A percentile compares a stretch with the other conserved stretches of the same genome.
These are phyloP conservation scores for Centrapalus pauciflorus DNA, from an alignment of 129 eudicot species.

Conservation along the genomic window DNA sequence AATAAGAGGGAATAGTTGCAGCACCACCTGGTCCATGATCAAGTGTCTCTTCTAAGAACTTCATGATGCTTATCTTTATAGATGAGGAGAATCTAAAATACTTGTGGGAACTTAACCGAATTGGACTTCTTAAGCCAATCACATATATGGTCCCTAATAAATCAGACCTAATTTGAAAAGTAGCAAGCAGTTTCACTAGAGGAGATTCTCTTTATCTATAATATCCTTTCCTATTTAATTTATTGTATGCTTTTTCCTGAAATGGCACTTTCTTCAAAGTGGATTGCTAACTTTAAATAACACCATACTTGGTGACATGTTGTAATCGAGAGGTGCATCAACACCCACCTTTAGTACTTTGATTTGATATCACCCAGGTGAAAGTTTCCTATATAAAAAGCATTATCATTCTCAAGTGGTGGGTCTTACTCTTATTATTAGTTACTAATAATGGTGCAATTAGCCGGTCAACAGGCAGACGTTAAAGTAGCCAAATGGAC, in stretches of 20 bases:
- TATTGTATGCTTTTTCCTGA: background rate
- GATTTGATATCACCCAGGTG: slow-evolving; percentile 25
- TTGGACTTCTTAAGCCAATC: background rate
- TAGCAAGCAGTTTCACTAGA: background rate
- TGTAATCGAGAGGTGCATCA: slow-evolving; percentile 18
- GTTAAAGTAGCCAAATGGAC: no score
- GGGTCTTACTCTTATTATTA: background rate
- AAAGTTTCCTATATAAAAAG: background rate
- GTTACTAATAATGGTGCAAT: no score
- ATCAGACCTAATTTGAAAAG: slow-evolving; percentile 10
- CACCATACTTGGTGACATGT: slow-evolving; percentile 20
- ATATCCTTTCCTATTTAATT: background rate
- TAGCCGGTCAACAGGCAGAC: no score
- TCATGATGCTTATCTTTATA: background rate
- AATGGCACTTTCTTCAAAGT: slow-evolving; percentile 20
- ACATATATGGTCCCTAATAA: slow-evolving; percentile 1
- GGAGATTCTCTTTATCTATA: background rate
- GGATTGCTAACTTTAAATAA: slow-evolving; percentile 7
- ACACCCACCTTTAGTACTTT: slow-evolving; percentile 6
- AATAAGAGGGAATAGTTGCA: slow-evolving; percentile 14
- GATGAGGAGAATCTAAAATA: slow-evolving; percentile 23
- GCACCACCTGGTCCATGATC: slow-evolving; percentile 25
- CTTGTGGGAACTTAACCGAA: slow-evolving; percentile 26
- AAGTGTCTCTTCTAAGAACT: slow-evolving; percentile 11
- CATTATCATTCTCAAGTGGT: slow-evolving; percentile 13